Evolutionary conservation across 148 eudicot genomes (phyloP), one percentile per base, ranked within the genome.

Genomic region (Fagopyrum tataricum): DNA sequence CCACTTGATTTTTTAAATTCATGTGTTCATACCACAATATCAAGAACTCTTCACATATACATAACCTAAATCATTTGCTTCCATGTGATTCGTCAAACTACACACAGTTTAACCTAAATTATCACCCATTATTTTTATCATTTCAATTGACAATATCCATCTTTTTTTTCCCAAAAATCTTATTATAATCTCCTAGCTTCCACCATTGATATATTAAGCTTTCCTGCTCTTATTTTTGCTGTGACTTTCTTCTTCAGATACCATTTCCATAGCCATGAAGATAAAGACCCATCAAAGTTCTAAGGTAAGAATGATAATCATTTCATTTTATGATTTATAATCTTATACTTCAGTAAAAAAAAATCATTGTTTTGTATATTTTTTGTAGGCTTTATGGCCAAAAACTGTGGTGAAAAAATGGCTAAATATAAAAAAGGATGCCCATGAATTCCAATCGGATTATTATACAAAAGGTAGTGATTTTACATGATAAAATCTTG

Each of bases 331-430:
- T 5, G 72, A 46, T 46, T 13, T 10, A 11, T 46, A 13, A 46
- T 46, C 49, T 8, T 46, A 46, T 69, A 12, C 39, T n/a, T 17
- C 5, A n/a, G 37, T 31, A 31, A 31, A 0, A 31, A 31, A 31
- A 0, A 31, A 31, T 31, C 1, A 31, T 31, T 31, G 37, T 31
- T 31, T 31, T 31, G 1, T 31, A 31, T 31, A 31, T 31, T 26
- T 44, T 46, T 61, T 83, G 82, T 79, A 87, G 93, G 79, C 78
- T 31, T 86, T 87, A 2, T 89, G 93, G 93, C 82, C 93, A 2
- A 89, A 85, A 77, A 68, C 68, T 71, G 83, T 83, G 49, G 89
- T 75, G 44, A 85, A 75, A 68, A 89, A 85, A 84, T 85, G 89
- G 93, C 70, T 89, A 72, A 89, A 87, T 52, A 77, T 87, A n/a